Percentiles rank a stretch among this genome's conserved stretches.
These are phyloP conservation scores for Echinosophora koreensis DNA, from an alignment of 306 rosid genomes.

Conservation along the genomic window DNA sequence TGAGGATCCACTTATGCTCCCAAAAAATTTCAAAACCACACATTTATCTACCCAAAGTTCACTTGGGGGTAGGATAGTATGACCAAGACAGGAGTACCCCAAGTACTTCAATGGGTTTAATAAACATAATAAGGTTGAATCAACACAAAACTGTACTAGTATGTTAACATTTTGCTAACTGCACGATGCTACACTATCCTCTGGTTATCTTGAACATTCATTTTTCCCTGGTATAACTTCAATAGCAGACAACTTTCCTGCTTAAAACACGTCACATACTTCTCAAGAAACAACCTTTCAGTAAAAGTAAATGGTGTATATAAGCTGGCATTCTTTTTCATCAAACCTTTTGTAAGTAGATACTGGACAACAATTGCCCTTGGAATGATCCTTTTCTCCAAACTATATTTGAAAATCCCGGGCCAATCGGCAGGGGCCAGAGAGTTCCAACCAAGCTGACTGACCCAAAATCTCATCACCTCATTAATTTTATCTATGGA, in stretches of 20 bases:
- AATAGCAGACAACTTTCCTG: slow-evolving; percentile 21
- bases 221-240: slow-evolving; percentile 40
- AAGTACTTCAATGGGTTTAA: not conserved
- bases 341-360: slow-evolving; percentile 52
- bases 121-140: not conserved
- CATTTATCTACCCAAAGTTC: too few species aligned
- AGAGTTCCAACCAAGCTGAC: slow-evolving; percentile 52
- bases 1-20: too few species aligned
- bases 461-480: slow-evolving; percentile 54
- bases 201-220: not conserved
- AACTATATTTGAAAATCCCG: slow-evolving; percentile 37
- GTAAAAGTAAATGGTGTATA: not conserved
- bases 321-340: slow-evolving; percentile 17
- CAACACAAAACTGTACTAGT: not conserved
- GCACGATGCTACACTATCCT: not conserved
- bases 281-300: slow-evolving; percentile 41
- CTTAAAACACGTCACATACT: slow-evolving; percentile 40
- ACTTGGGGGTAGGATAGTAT: too few species aligned
- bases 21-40: too few species aligned
- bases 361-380: slow-evolving; percentile 48
- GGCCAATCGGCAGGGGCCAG: slow-evolving; percentile 5
- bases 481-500: slow-evolving; percentile 55
- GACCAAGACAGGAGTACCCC: not conserved
- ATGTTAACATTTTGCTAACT: not conserved
- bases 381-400: slow-evolving; percentile 62